phyloP scores from a whole-genome alignment of 768 basidiomycete genomes.

The Boletus pseudo-olivaceus region DNA sequence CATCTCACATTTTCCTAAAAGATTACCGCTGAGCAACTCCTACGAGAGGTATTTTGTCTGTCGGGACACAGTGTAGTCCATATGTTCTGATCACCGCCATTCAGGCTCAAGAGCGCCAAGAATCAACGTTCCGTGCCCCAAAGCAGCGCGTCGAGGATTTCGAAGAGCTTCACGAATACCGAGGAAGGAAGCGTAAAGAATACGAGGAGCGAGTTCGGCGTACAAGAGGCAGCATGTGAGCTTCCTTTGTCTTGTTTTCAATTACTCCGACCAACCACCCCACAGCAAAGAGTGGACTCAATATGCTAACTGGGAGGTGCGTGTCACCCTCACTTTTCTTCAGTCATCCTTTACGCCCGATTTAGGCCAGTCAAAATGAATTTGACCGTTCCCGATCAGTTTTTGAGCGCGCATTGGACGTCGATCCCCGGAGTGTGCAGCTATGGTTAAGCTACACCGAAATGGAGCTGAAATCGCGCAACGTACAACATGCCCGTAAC shows the following conservation, averaged over 20 bases:
- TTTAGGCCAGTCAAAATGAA: constrained; percentile 90
- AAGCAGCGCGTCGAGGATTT: constrained; percentile 96
- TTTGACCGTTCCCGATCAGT: constrained; percentile 92
- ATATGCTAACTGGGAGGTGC: constrained; percentile 82
- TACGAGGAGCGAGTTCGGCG: constrained; percentile 87
- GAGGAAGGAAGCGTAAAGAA: constrained; percentile 88
- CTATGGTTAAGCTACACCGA: constrained; percentile 95
- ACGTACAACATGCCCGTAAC: constrained; percentile 96
- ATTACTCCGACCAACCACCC: background rate
- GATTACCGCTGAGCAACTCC: constrained; percentile 98
- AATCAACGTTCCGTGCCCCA: constrained; percentile 85
- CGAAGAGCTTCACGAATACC: constrained; percentile 87
- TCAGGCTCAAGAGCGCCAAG: constrained; percentile 96
- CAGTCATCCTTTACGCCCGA: constrained; percentile 1
- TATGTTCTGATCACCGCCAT: background rate
- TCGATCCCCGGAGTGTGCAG: constrained; percentile 85
- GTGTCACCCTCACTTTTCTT: constrained; percentile 9
- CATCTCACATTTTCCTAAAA: constrained; percentile 34
- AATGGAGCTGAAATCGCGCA: constrained; percentile 97
- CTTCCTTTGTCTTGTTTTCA: constrained; percentile 2
- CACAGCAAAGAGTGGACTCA: constrained; percentile 82
- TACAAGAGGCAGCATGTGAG: constrained; percentile 77
- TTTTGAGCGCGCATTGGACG: constrained; percentile 95
- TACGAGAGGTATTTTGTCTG: constrained; percentile 69
- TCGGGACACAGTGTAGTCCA: background rate